Conservation (phyloP, 805 yeast species). For the Wickerhamiella slavikovae region DNA sequence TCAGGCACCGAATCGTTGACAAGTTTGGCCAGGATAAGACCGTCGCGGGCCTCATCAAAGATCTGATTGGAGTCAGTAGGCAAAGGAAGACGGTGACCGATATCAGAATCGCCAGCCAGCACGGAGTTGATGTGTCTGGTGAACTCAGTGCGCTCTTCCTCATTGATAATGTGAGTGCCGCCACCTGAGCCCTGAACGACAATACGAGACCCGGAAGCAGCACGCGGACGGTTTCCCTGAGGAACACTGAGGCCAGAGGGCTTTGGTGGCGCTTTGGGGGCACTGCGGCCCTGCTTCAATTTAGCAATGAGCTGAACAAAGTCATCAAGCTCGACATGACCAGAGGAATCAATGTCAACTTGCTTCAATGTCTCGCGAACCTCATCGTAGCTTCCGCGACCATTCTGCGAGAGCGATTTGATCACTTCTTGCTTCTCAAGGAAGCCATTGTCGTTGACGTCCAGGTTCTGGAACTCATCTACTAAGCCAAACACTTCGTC, state of each 20-base stretch:
- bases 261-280: conserved; percentile 9
- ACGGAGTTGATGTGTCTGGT: conserved; percentile 90
- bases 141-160: conserved; percentile 89
- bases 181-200: conserved; percentile 76
- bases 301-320: conserved; percentile 71
- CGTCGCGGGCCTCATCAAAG: conserved; percentile 93
- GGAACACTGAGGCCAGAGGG: conserved; percentile 13
- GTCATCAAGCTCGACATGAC: conserved; percentile 91
- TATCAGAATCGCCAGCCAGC: conserved; percentile 67
- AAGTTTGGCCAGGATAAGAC: conserved; percentile 75
- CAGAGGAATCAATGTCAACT: conserved; percentile 88
- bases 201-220: conserved; percentile 27
- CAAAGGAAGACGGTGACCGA: conserved; percentile 73
- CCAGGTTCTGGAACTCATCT: conserved; percentile 63
- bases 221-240: conserved; percentile 16
- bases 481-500: conserved; percentile 70
- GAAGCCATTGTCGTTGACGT: conserved; percentile 82
- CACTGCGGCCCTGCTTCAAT: conserved; percentile 30
- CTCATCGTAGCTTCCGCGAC: conserved; percentile 71
- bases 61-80: conserved; percentile 88
- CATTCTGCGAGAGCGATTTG: conserved; percentile 58
- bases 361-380: conserved; percentile 83
- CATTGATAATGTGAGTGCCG: conserved; percentile 88
- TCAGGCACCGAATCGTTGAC: conserved; percentile 97
- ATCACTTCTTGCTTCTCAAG: conserved; percentile 81